Evolutionary conservation across 139 green algal genomes (phyloP), one percentile per base, ranked within the genome.

Genomic region (Tetraselmis chui): DNA sequence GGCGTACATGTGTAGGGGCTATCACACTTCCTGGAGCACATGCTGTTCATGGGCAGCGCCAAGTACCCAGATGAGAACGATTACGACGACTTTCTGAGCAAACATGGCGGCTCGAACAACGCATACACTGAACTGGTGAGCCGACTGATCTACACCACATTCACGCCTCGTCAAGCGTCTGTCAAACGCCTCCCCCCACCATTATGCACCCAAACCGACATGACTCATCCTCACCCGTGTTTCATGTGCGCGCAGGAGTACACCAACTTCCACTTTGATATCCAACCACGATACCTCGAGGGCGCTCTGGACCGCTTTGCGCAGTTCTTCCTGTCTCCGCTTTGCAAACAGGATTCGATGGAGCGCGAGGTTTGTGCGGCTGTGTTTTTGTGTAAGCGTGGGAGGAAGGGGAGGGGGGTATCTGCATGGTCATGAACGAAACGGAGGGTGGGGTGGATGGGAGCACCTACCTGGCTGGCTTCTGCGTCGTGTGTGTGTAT

Each of bases 11-110:
- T 32, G 28, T 88, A 96, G 89, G 95, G 95, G 0, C 84, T 98
- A 58, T 91, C 81, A 31, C 96, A 98, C 88, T 98, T 97, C 84
- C 84, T 99, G 83, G 97, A 99, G 88, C 97, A 99, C 89, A 99
- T 99, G 97, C 92, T 99, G 59, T 99, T 99, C 92, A 99, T 99
- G 96, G 97, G 97, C 81, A 97, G 90, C 80, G 86, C 89, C 27
- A 92, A 94, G 80, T 99, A 91, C 87, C 95, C 97, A 0, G 89
- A 96, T 76, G 97, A 99, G 81, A 98, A 99, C 75, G 95, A 98
- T 22, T 99, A 98, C 83, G 96, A 98, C 76, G 85, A 92, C 0
- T 99, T 90, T 86, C 87, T 99, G 0, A 91, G 86, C 1, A 84
- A 89, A 1, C 87, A 99, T 79, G 93, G 92, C 1, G 97, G 97